A percentile compares a stretch with the other conserved stretches of the same genome.
phyloP scores from a whole-genome alignment of 2,329 filamentous ascomycete genomes.

The Arthrinium phaeospermum region DNA sequence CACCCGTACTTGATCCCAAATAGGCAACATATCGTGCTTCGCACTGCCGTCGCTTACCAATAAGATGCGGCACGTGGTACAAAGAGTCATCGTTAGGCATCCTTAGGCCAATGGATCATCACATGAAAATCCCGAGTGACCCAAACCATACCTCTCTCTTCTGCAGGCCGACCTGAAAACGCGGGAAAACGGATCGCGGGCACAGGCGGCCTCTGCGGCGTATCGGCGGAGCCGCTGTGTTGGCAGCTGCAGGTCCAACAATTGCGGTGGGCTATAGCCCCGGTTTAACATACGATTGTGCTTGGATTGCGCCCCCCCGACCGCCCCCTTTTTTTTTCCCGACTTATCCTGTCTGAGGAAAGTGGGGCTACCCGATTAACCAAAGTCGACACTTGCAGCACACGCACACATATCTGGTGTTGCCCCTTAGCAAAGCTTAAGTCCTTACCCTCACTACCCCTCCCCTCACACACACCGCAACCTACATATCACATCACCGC shows the following conservation, averaged over 20 bases:
- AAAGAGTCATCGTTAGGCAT: too few relatives aligned
- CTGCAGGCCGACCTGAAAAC: too few relatives aligned
- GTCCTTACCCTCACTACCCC: not conserved
- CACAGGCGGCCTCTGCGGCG: too few relatives aligned
- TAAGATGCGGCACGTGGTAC: too few relatives aligned
- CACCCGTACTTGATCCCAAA: too few relatives aligned
- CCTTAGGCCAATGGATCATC: too few relatives aligned
- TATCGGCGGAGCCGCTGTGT: not conserved
- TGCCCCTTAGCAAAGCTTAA: not conserved
- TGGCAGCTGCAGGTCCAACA: not conserved
- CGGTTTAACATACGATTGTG: not conserved
- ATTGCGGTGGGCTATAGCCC: not conserved
- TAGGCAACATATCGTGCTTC: too few relatives aligned
- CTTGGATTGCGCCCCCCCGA: not conserved
- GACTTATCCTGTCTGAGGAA: conserved; percentile 4
- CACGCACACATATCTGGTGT: not conserved
- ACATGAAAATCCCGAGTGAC: too few relatives aligned
- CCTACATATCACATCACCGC: not conserved
- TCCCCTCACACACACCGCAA: not conserved
- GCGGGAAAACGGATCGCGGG: too few relatives aligned
- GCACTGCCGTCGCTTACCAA: too few relatives aligned
- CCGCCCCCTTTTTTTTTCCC: not conserved
- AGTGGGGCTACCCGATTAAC: not conserved
- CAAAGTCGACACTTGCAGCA: not conserved
- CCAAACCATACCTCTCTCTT: too few relatives aligned